Conservation (phyloP, 2,329 filamentous ascomycete genomes). For the Diplodia scrobiculata region DNA sequence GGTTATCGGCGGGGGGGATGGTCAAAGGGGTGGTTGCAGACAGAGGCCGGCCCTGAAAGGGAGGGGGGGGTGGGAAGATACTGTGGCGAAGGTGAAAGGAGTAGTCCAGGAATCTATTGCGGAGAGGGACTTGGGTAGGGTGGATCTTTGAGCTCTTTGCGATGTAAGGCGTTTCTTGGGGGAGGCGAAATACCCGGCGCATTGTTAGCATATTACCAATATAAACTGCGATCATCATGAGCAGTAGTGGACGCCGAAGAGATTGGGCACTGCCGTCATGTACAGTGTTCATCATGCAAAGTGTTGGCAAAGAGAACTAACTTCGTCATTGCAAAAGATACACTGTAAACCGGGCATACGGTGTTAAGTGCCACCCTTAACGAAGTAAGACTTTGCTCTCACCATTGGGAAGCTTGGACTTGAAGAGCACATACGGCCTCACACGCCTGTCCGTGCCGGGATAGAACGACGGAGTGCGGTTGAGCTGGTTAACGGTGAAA, state of each 20-base stretch:
- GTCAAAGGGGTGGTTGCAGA: slow-evolving; percentile 13
- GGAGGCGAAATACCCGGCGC: not conserved
- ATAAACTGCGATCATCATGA: not conserved
- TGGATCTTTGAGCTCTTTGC: slow-evolving; percentile 43
- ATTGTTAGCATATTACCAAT: not conserved
- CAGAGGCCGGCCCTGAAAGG: slow-evolving; percentile 14
- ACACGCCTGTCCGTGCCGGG: slow-evolving; percentile 49
- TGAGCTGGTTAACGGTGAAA: slow-evolving; percentile 57
- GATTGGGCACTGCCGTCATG: not conserved
- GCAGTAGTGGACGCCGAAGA: not conserved
- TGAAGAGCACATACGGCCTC: slow-evolving; percentile 50
- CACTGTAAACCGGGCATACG: not conserved
- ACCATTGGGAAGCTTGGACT: slow-evolving; percentile 47
- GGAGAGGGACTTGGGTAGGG: slow-evolving; percentile 50
- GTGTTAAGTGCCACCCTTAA: not conserved
- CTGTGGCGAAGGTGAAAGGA: slow-evolving; percentile 46
- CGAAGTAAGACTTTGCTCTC: slow-evolving; percentile 45
- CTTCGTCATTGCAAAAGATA: not conserved
- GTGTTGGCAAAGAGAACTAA: not conserved
- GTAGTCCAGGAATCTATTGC: slow-evolving; percentile 48
- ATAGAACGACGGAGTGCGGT: slow-evolving; percentile 42
- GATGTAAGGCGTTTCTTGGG: not conserved
- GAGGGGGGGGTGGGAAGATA: slow-evolving; percentile 41
- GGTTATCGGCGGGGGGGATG: too few relatives aligned
- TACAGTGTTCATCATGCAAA: not conserved